A percentile compares a stretch with the other conserved stretches of the same genome.
These are phyloP conservation scores for Colletotrichum kahawae DNA, from an alignment of 2,329 filamentous ascomycete species.

Conservation along the genomic window DNA sequence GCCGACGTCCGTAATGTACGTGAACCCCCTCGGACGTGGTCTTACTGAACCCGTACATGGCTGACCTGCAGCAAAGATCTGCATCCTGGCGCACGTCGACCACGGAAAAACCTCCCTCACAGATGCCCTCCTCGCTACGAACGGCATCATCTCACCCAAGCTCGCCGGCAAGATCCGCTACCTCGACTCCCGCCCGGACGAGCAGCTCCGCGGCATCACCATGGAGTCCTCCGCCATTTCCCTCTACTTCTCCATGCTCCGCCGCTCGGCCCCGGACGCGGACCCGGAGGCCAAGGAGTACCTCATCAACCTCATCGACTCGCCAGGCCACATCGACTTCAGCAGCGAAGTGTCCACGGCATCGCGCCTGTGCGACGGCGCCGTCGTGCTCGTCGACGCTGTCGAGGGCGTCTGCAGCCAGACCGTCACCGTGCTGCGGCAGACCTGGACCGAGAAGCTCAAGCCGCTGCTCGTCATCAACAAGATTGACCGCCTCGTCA, in stretches of 20 bases:
- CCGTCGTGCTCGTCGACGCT: constrained; percentile 91
- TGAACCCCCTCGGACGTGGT: not conserved
- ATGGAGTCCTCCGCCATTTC: constrained; percentile 99
- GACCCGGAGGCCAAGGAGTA: constrained; percentile 82
- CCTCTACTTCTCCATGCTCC: constrained; percentile 90
- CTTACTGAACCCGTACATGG: constrained; percentile 11
- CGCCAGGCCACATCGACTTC: constrained; percentile 97
- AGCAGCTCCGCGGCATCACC: constrained; percentile 96
- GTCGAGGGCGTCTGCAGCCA: constrained; percentile 99
- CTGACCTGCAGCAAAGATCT: constrained; percentile 65
- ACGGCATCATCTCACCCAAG: constrained; percentile 98
- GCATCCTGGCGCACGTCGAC: constrained; percentile 95
- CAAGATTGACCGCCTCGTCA: constrained; percentile 95
- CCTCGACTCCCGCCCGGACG: constrained; percentile 93
- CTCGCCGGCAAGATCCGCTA: constrained; percentile 98
- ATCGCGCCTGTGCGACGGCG: constrained; percentile 91
- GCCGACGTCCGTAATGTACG: constrained; percentile 89
- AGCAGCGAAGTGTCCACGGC: constrained; percentile 98
- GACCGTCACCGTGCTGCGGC: constrained; percentile 93
- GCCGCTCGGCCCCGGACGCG: constrained; percentile 72
- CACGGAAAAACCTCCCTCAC: constrained; percentile 98
- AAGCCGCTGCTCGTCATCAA: constrained; percentile 96
- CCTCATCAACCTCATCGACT: constrained; percentile 96
- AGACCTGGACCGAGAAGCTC: constrained; percentile 94
- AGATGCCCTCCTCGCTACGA: constrained; percentile 94